A percentile compares a stretch with the other conserved stretches of the same genome.
Conservation (phyloP, 1,139 yeast genomes). For the Yamadazyma songkhlaensis region DNA sequence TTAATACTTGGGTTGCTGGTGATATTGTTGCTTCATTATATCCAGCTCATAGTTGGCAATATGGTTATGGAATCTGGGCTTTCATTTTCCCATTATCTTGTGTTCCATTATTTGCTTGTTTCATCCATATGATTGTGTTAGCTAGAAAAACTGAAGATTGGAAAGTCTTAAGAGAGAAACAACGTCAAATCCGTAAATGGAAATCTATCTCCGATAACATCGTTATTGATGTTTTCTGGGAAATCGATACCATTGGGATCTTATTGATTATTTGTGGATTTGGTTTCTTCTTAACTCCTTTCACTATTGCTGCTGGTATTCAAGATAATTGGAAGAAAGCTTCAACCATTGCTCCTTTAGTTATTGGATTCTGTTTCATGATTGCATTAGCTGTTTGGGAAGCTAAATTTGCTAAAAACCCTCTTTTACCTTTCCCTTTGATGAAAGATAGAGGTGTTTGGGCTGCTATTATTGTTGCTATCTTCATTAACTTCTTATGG, state of each 20-base stretch:
- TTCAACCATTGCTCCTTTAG: constrained; percentile 58
- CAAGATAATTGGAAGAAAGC: constrained; percentile 49
- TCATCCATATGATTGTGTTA: constrained; percentile 51
- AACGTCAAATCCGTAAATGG: constrained; percentile 20
- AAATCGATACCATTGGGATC: constrained; percentile 55
- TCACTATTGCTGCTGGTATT: constrained; percentile 58
- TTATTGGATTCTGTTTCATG: constrained; percentile 56
- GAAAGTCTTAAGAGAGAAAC: constrained; percentile 22
- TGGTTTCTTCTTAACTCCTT: constrained; percentile 56
- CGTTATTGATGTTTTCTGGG: constrained; percentile 36
- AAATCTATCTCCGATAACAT: constrained; percentile 17
- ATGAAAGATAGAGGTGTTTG: constrained; percentile 63
- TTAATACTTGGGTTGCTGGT: constrained; percentile 77
- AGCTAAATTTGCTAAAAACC: constrained; percentile 44
- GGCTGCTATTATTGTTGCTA: constrained; percentile 50
- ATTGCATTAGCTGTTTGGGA: constrained; percentile 61
- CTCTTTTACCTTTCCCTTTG: constrained; percentile 57
- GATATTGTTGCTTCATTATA: constrained; percentile 38
- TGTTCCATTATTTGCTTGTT: constrained; percentile 53
- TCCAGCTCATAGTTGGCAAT: constrained; percentile 52
- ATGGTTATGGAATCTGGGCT: constrained; percentile 81
- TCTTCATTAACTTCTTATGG: constrained; percentile 56
- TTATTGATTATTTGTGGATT: constrained; percentile 47
- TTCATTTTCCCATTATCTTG: constrained; percentile 66
- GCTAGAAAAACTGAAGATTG: constrained; percentile 55